Evolutionary conservation across 2,329 filamentous ascomycete species (phyloP).

Genomic region (Metarhizium rileyi): DNA sequence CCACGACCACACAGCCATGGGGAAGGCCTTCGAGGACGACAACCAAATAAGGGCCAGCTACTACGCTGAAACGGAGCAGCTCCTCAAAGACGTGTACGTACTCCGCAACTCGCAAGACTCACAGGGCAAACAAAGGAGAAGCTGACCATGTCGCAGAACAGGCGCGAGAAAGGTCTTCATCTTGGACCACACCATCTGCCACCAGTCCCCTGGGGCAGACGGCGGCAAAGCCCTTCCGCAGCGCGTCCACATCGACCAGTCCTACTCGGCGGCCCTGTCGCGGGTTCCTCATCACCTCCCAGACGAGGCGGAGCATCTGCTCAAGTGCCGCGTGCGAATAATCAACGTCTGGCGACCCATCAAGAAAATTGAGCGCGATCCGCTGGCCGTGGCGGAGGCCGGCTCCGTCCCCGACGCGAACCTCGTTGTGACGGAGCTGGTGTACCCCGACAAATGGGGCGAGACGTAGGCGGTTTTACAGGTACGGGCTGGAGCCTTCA

Average conservation of each 20-base stretch:
- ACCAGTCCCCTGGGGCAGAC: slow-evolving; percentile 33
- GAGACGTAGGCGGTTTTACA: slow-evolving; percentile 48
- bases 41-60: slow-evolving; percentile 52
- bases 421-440: slow-evolving; percentile 36
- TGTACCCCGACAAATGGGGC: slow-evolving; percentile 40
- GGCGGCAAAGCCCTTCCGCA: slow-evolving; percentile 28
- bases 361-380: slow-evolving; percentile 40
- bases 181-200: slow-evolving; percentile 51
- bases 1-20: slow-evolving; percentile 17
- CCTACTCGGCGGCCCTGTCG: slow-evolving; percentile 33
- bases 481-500: slow-evolving; percentile 37
- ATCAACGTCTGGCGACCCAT: slow-evolving; percentile 46
- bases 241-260: slow-evolving; percentile 49
- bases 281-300: slow-evolving; percentile 32
- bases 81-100: slow-evolving; percentile 49
- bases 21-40: slow-evolving; percentile 40
- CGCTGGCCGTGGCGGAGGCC: slow-evolving; percentile 43
- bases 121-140: slow-evolving; percentile 1
- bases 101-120: not conserved
- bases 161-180: slow-evolving; percentile 46
- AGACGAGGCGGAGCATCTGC: slow-evolving; percentile 32
- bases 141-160: slow-evolving; percentile 41
- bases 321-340: slow-evolving; percentile 37
- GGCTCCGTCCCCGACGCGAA: slow-evolving; percentile 38
- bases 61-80: slow-evolving; percentile 61